Evolutionary conservation across 2,329 filamentous ascomycete genomes (phyloP), one percentile per base, ranked within the genome.

Genomic region (Aspergillus cejpii): DNA sequence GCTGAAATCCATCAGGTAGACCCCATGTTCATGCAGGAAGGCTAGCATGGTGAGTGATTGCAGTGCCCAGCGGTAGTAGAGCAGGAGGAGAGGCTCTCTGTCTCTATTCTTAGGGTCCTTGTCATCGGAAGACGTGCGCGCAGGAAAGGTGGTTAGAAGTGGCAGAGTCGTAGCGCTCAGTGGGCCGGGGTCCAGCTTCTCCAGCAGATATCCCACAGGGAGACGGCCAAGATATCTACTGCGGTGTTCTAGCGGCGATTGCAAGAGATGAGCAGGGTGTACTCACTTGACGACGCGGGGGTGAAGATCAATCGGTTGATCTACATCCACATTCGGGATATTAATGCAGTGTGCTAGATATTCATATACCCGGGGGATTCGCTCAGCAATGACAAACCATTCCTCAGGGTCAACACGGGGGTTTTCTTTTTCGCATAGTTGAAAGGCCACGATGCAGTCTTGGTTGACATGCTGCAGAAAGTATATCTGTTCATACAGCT

Each of bases 1-100:
- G 23, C 38, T 42, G 20, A 42, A 38, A 42, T 46, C 44, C 31
- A 42, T 46, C 2, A 46, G 17, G 24, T 41, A 45, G 38, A 45
- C 34, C 14, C 17, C 10, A 6, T 41, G 23, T 12, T 41, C 31
- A 14, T 42, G 39, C 12, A 46, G 15, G 33, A 46, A 46, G 12
- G 17, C 31, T 21, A 42, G 44, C 6, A 33, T 20, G 8, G 33
- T 2, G n/a, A 46, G 39, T 4, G 44, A 42, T 46, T 46, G 44
- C 23, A 46, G 26, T 11, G 39, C 24, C 44, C 44, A 46, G 39
- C 44, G 44, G 24, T 46, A 46, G 33, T 42, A 46, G 17, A 46
- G 44, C 5, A 46, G 24, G 7, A 46, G 39, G 12, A 46, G 38
- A 10, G 44, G 44, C 15, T 44, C 41, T 39, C 41, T 44, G 12